Evolutionary conservation across 441 rosid genomes (phyloP).

Genomic region (Populus hybrid): DNA sequence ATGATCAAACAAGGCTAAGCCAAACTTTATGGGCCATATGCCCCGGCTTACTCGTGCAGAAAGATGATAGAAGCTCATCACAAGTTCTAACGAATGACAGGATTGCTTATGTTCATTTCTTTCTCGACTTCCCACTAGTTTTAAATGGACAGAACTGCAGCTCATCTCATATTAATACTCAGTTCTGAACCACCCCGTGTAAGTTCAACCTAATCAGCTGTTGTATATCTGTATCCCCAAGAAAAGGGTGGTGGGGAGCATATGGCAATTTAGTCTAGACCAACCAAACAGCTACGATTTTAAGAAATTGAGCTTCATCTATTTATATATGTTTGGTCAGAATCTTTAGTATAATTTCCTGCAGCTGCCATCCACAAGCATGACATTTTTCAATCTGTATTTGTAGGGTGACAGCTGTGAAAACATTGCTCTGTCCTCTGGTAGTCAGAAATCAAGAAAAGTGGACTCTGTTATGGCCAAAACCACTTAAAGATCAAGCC

Average conservation of each 20-base stretch:
- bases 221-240: too few species aligned
- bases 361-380: background rate
- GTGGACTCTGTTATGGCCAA: slow-evolving; percentile 74
- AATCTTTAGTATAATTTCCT: background rate
- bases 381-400: slow-evolving; percentile 22
- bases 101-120: too few species aligned
- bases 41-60: too few species aligned
- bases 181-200: background rate
- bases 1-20: background rate
- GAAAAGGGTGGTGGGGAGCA: background rate
- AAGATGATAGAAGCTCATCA: too few species aligned
- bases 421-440: slow-evolving; percentile 68
- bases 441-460: slow-evolving; percentile 57
- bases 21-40: too few species aligned
- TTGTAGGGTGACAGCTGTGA: slow-evolving; percentile 83
- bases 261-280: background rate
- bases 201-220: background rate
- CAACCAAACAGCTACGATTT: too few species aligned
- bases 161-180: too few species aligned
- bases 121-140: too few species aligned
- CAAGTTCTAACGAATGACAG: too few species aligned
- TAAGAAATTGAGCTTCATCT: background rate
- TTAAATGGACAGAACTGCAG: too few species aligned
- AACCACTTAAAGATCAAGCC: slow-evolving; percentile 92
- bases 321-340: background rate